Base-by-base conservation (phyloP, 1,139 yeast genomes). In the Yamadazyma blattariae region DNA sequence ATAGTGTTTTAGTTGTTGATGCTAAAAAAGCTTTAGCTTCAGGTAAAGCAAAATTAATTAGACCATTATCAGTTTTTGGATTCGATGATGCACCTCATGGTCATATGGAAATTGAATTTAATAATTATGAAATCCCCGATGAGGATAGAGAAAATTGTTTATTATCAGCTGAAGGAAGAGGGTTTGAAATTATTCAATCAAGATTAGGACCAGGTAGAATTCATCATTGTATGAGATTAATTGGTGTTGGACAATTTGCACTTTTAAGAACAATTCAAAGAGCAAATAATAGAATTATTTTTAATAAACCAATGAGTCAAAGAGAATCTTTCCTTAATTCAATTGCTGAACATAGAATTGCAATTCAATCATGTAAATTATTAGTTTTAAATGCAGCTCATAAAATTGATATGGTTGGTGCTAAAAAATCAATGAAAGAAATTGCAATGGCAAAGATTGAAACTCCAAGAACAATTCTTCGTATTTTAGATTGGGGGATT, bases 51-150 rank as follows among this genome's bases (percentile, higher is more conserved):
- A 61, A 57, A 29, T 51, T 79, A 29, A 54, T 75, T 26, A 67
- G 87, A 35, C 83, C 86, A 6, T 64, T 80, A 51, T 48, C 56
- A 10, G 80, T 81, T 2, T 74, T 76, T 51, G 87, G 87, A 8
- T 79, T 65, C 45, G 87, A 80, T 48, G 87, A 80, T 51, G 86
- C 86, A 24, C 88, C 88, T 6, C 87, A 81, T 51, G 88, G 88
- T 8, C 88, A 81, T 51, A 74, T 77, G 61, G 87, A 81, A 54
- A 67, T 82, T 44, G 63, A 59, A 34, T 81, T 82, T 54, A 58
- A 65, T 29, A 59, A 76, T 51, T 74, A 67, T 45, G 77, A 70
- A 41, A 69, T 80, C 9, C 71, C 79, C 4, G 36, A 45, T 3
- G 66, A 61, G 10, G 71, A 64, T 28, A 64, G 58, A 61, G 57